phyloP scores from a whole-genome alignment of 371 early-diverging fungal species.

The Choanephora cucurbitarum region DNA sequence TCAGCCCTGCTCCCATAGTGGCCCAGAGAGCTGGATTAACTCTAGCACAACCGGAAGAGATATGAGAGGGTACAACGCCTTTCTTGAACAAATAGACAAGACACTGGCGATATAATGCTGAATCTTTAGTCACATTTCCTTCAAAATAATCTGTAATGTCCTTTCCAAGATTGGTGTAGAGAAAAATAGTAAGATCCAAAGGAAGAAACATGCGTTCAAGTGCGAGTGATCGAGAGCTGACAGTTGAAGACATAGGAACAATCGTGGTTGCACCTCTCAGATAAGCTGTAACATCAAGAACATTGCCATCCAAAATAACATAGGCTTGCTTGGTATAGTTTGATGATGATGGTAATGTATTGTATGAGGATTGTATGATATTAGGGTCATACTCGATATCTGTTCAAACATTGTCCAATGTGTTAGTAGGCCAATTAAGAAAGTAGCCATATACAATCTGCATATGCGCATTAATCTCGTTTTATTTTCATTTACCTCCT shows the following conservation, averaged over 20 bases:
- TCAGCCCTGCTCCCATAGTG: conserved; percentile 42
- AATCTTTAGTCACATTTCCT: conserved; percentile 31
- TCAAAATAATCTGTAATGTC: conserved; percentile 45
- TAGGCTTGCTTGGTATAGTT: conserved; percentile 33
- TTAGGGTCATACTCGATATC: conserved; percentile 35
- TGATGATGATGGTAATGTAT: conserved; percentile 25
- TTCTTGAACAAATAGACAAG: conserved; percentile 36
- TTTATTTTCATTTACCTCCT: conserved; percentile 29
- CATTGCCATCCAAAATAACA: conserved; percentile 42
- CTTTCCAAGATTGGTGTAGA: conserved; percentile 35
- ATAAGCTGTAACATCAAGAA: conserved; percentile 46
- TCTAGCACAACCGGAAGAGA: conserved; percentile 29
- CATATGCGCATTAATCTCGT: neutral
- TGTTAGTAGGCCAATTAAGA: conserved; percentile 2
- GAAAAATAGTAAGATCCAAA: conserved; percentile 38
- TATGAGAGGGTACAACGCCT: conserved; percentile 31
- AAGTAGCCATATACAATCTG: neutral
- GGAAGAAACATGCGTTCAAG: conserved; percentile 52
- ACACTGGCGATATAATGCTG: conserved; percentile 31
- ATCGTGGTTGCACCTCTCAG: conserved; percentile 38
- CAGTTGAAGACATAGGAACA: conserved; percentile 30
- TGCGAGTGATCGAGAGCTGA: conserved; percentile 44
- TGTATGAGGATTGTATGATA: conserved; percentile 20
- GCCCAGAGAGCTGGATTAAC: conserved; percentile 54
- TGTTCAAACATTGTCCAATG: conserved; percentile 4